Conservation (phyloP, 2,329 filamentous ascomycete species). For the Ophiostoma piceae region DNA sequence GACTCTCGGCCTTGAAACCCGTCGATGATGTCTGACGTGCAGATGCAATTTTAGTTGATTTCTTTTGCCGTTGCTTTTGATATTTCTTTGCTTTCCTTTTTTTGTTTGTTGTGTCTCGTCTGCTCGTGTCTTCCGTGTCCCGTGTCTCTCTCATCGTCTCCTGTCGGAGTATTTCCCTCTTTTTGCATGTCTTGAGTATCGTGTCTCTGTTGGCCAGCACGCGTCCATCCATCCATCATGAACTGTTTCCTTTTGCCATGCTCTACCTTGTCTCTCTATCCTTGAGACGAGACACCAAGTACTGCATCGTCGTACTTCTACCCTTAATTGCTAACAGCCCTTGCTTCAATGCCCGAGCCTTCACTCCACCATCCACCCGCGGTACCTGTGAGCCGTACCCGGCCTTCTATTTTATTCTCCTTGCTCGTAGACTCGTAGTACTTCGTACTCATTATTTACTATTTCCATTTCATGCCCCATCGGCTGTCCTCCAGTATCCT, state of each 20-base stretch:
- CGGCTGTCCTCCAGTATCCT: neutral
- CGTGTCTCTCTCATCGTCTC: neutral
- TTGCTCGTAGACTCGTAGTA: too few species aligned
- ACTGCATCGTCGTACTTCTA: neutral
- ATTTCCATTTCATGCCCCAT: neutral
- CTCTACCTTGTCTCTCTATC: neutral
- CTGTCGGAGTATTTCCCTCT: neutral
- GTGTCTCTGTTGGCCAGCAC: neutral
- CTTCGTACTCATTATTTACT: neutral
- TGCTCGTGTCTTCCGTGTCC: neutral
- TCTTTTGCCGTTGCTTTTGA: neutral
- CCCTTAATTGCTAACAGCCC: neutral
- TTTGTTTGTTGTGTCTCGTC: neutral
- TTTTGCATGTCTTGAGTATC: neutral
- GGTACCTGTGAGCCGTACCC: too few species aligned
- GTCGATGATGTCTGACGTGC: neutral
- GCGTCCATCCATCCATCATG: neutral
- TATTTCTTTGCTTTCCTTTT: neutral
- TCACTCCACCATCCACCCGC: neutral
- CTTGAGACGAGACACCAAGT: neutral
- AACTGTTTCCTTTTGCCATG: neutral
- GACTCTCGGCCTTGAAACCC: neutral
- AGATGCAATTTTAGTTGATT: neutral
- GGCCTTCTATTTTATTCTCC: too few species aligned
- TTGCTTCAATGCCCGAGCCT: constrained; percentile 1